Evolutionary conservation across 768 basidiomycete genomes (phyloP).

Genomic region (Steccherinum ochraceum): DNA sequence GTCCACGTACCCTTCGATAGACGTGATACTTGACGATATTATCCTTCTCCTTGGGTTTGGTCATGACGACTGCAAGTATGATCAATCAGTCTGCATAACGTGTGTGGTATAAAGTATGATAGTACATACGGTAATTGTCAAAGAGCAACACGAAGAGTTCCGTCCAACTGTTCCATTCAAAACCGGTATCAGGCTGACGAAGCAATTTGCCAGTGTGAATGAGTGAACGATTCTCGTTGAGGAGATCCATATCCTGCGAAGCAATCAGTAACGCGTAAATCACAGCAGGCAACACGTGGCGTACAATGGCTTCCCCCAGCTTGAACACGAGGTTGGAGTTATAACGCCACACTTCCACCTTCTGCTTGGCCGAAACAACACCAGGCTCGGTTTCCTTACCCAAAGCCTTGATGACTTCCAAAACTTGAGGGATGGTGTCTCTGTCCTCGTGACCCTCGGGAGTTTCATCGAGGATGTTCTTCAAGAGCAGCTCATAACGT

Average conservation of each 20-base stretch:
- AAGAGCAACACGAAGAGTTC: conserved; percentile 89
- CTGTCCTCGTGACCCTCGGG: conserved; percentile 73
- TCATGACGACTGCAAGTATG: conserved; percentile 67
- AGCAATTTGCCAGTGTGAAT: conserved; percentile 80
- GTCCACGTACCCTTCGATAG: conserved; percentile 62
- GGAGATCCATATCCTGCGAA: conserved; percentile 76
- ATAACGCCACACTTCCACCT: conserved; percentile 86
- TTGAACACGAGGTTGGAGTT: conserved; percentile 78
- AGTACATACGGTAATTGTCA: conserved; percentile 81
- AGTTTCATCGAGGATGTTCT: conserved; percentile 72
- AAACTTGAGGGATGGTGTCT: conserved; percentile 75
- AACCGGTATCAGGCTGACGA: conserved; percentile 82
- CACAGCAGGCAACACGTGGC: too few species aligned
- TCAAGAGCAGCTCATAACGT: conserved; percentile 83
- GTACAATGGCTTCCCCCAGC: conserved; percentile 61
- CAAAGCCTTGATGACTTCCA: conserved; percentile 81
- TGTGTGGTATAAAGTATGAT: too few species aligned
- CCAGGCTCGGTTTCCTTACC: conserved; percentile 87
- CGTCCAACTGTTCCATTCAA: conserved; percentile 86
- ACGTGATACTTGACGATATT: conserved; percentile 72
- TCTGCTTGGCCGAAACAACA: conserved; percentile 77
- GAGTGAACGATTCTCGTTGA: conserved; percentile 75
- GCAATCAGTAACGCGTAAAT: conserved; percentile 2
- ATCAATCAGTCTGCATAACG: conserved; percentile 13
- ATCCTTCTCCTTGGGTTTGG: conserved; percentile 77